phyloP scores from a whole-genome alignment of 2,329 filamentous ascomycete genomes.

The Eutypa lata region DNA sequence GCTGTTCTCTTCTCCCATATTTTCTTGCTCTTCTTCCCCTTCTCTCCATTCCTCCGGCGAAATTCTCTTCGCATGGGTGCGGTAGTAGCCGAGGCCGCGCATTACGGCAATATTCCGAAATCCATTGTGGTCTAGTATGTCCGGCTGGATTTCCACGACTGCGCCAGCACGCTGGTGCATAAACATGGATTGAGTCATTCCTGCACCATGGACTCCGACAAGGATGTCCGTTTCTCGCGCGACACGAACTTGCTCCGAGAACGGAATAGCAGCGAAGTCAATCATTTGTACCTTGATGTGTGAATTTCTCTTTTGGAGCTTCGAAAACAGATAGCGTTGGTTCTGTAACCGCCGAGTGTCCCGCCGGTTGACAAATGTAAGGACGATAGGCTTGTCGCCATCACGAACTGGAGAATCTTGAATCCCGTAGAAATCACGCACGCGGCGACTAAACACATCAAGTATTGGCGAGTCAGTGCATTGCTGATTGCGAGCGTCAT shows the following conservation, averaged over 20 bases:
- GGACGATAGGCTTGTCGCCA: constrained; percentile 13
- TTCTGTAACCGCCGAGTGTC: constrained; percentile 28
- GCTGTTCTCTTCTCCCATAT: neutral
- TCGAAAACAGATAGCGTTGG: constrained; percentile 23
- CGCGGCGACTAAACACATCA: constrained; percentile 30
- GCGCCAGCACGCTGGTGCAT: constrained; percentile 28
- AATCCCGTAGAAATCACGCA: constrained; percentile 28
- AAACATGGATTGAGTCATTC: constrained; percentile 40
- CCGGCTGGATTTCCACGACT: constrained; percentile 41
- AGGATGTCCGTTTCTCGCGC: constrained; percentile 37
- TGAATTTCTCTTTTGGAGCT: constrained; percentile 19
- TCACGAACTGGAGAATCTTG: constrained; percentile 1
- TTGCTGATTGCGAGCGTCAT: constrained; percentile 31
- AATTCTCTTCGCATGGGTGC: constrained; percentile 25
- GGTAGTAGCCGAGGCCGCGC: constrained; percentile 34
- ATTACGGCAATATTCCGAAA: constrained; percentile 41
- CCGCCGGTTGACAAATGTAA: constrained; percentile 35
- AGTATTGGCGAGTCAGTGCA: constrained; percentile 30
- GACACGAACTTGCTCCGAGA: constrained; percentile 33
- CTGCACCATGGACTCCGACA: constrained; percentile 42
- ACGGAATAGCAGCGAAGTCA: constrained; percentile 36
- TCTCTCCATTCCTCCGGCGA: constrained; percentile 1
- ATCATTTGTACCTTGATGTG: constrained; percentile 29
- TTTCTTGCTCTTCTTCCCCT: constrained; percentile 1
- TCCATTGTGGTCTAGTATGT: constrained; percentile 30